phyloP scores from a whole-genome alignment of 78 protist species.

The Diacronema lutheri region DNA sequence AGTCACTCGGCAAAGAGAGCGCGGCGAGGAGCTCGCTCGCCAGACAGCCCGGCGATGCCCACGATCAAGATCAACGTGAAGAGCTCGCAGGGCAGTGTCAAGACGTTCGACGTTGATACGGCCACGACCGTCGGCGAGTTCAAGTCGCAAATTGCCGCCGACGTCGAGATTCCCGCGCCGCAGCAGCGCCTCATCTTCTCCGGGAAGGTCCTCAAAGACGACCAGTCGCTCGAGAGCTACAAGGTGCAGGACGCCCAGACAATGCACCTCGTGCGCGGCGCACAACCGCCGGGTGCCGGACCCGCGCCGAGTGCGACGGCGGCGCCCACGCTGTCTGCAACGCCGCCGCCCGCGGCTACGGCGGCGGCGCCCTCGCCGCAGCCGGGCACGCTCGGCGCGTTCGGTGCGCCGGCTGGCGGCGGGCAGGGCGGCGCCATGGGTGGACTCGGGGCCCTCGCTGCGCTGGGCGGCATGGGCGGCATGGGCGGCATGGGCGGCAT shows the following conservation, averaged over 20 bases:
- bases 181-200: conserved; percentile 35
- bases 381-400: neutral
- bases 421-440: neutral
- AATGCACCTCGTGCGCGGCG: conserved; percentile 38
- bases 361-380: neutral
- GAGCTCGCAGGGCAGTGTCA: neutral
- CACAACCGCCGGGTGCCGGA: neutral
- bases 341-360: neutral
- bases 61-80: too few relatives aligned
- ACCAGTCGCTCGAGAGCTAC: neutral
- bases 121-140: neutral
- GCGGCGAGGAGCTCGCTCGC: too few relatives aligned
- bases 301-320: neutral
- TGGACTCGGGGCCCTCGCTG: neutral
- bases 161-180: neutral
- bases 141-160: neutral
- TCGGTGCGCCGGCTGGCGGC: neutral
- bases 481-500: conserved; percentile 3
- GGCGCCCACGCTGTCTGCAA: neutral
- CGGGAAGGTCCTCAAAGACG: conserved; percentile 45
- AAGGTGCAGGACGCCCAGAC: conserved; percentile 13
- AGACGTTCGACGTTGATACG: neutral
- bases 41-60: too few relatives aligned
- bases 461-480: neutral
- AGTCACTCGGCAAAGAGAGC: too few relatives aligned